A percentile compares a stretch with the other conserved stretches of the same genome.
phyloP scores from a whole-genome alignment of 495 filamentous ascomycete species.

The Friedmanniomyces endolithicus region DNA sequence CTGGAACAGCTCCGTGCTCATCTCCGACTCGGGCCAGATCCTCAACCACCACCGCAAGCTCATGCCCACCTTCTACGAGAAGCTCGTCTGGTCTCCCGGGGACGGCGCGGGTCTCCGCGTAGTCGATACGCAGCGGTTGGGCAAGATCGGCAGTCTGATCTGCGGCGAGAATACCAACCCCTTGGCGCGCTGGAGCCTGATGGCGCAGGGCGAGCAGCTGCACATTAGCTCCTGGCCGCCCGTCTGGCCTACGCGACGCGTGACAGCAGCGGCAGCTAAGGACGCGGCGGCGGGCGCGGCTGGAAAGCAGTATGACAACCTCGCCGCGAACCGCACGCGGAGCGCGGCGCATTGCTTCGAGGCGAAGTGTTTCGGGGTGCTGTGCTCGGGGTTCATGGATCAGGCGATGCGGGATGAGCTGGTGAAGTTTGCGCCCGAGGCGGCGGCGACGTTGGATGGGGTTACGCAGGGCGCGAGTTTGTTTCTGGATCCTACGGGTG shows the following conservation, averaged over 20 bases:
- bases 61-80: conserved; percentile 39
- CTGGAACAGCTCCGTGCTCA: conserved; percentile 35
- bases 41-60: conserved; percentile 38
- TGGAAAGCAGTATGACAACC: conserved; percentile 31
- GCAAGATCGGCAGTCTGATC: conserved; percentile 35
- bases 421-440: not conserved
- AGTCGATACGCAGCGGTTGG: conserved; percentile 18
- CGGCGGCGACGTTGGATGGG: conserved; percentile 11
- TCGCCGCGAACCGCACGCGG: conserved; percentile 31
- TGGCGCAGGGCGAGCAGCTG: conserved; percentile 23
- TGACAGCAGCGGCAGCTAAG: not conserved
- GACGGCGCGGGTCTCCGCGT: conserved; percentile 28
- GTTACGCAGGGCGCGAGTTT: conserved; percentile 27
- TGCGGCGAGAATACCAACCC: conserved; percentile 41
- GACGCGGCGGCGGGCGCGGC: not conserved
- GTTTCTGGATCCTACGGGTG: conserved; percentile 34
- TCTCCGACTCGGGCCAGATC: conserved; percentile 32
- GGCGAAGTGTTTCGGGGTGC: conserved; percentile 35
- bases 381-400: conserved; percentile 28
- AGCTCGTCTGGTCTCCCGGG: conserved; percentile 36
- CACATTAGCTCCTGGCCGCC: conserved; percentile 21
- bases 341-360: conserved; percentile 37
- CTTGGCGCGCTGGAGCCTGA: conserved; percentile 27
- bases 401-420: conserved; percentile 16
- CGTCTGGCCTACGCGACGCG: conserved; percentile 9